These are phyloP conservation scores for Acanthamoeba triangularis DNA, from an alignment of 208 protist species.

Conservation along the genomic window DNA sequence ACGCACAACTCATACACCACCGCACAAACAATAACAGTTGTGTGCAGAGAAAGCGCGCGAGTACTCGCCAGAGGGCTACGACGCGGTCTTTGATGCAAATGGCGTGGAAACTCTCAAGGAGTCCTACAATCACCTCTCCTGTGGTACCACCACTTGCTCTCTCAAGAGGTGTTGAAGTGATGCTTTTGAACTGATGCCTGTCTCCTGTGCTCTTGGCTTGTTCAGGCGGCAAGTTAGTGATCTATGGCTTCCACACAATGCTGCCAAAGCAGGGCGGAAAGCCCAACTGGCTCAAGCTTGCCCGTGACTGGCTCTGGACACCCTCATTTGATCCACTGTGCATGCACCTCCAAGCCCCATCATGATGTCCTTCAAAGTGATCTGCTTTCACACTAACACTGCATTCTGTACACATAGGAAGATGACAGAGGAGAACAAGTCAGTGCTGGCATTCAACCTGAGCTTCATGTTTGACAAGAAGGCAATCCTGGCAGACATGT, in stretches of 20 bases:
- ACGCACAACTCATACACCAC: too few species aligned
- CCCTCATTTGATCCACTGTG: constrained; percentile 44
- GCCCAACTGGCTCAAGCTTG: constrained; percentile 51
- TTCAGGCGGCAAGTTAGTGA: constrained; percentile 32
- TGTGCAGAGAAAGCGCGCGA: background rate
- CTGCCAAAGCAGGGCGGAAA: constrained; percentile 6
- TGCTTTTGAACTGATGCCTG: background rate
- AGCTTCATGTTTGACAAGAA: constrained; percentile 70
- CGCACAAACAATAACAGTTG: background rate
- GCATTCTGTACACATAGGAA: background rate
- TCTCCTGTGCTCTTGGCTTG: background rate
- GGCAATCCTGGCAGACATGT: background rate
- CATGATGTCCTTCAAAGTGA: too few species aligned
- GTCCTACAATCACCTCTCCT: constrained; percentile 41
- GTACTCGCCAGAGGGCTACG: constrained; percentile 52
- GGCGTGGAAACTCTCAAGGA: constrained; percentile 42
- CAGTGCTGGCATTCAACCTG: constrained; percentile 47
- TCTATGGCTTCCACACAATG: constrained; percentile 63
- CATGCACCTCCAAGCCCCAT: too few species aligned
- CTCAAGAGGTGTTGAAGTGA: background rate
- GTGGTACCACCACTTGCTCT: background rate
- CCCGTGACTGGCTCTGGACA: constrained; percentile 30
- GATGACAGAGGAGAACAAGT: constrained; percentile 38
- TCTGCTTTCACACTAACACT: background rate
- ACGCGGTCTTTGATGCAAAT: constrained; percentile 37